Conservation (phyloP, 352 stramenopile genomes). For the Aphanomyces cochlioides region DNA sequence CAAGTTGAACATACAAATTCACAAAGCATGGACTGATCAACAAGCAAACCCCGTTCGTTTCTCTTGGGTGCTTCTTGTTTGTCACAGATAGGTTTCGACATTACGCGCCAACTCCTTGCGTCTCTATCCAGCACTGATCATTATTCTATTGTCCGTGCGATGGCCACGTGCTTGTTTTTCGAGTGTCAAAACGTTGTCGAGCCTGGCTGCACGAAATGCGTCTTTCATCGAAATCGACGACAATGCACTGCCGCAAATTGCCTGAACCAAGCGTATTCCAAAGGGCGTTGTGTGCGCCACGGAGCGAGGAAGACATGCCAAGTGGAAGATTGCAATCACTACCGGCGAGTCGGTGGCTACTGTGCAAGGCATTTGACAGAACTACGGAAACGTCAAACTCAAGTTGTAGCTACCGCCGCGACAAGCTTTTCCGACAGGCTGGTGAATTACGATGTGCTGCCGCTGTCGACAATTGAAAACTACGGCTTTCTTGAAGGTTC, state of each 20-base stretch:
- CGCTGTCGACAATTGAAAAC: too few species aligned
- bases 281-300: constrained; percentile 72
- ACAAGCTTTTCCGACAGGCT: too few species aligned
- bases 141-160: not conserved
- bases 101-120: too few species aligned
- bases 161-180: constrained; percentile 16
- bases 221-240: constrained; percentile 26
- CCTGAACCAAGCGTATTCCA: constrained; percentile 68
- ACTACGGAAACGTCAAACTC: too few species aligned
- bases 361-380: constrained; percentile 54
- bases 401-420: too few species aligned
- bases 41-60: too few species aligned
- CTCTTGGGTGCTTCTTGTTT: too few species aligned
- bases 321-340: constrained; percentile 66
- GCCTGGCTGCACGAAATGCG: constrained; percentile 17
- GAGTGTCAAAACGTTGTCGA: constrained; percentile 11
- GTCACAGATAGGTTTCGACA: too few species aligned
- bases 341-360: constrained; percentile 61
- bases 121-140: not conserved
- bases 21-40: too few species aligned
- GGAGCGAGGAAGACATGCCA: constrained; percentile 64
- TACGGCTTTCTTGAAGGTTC: too few species aligned
- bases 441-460: too few species aligned
- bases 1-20: too few species aligned
- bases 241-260: constrained; percentile 74